Percentiles rank a stretch among this genome's conserved stretches.
Evolutionary conservation across 192 early-diverging fungal species (phyloP).

Genomic region (Mortierella claussenii): DNA sequence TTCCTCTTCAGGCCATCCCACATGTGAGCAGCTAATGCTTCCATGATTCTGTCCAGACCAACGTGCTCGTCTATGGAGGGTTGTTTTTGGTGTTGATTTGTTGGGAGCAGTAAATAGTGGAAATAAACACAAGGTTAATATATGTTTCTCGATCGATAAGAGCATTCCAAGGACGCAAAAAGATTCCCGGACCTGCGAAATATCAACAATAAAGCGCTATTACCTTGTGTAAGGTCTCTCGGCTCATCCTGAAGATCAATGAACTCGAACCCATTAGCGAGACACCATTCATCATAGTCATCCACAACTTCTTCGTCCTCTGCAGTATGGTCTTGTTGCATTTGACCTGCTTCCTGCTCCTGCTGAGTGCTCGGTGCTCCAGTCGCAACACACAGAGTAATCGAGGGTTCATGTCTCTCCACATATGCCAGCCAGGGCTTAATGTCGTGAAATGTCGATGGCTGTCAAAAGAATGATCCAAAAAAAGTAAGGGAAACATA

Average conservation of each 20-base stretch:
- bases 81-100: too few species aligned
- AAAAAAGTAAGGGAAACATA: neutral
- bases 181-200: too few species aligned
- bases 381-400: conserved; percentile 65
- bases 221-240: conserved; percentile 17
- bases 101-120: too few species aligned
- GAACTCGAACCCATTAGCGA: conserved; percentile 71
- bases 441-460: conserved; percentile 65
- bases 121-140: neutral
- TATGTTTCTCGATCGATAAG: neutral
- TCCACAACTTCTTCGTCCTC: conserved; percentile 25
- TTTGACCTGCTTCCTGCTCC: conserved; percentile 3
- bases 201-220: too few species aligned
- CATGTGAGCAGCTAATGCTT: conserved; percentile 71
- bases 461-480: conserved; percentile 28
- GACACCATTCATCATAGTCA: conserved; percentile 67
- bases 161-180: too few species aligned
- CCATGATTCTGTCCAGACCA: conserved; percentile 67
- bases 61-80: conserved; percentile 53
- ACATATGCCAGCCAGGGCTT: conserved; percentile 66
- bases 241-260: conserved; percentile 62
- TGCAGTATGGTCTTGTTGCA: neutral
- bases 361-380: conserved; percentile 7
- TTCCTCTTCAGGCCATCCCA: conserved; percentile 71
- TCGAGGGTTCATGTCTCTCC: conserved; percentile 59